phyloP scores from a whole-genome alignment of 2,329 filamentous ascomycete species.

The Elsinoe perseae region DNA sequence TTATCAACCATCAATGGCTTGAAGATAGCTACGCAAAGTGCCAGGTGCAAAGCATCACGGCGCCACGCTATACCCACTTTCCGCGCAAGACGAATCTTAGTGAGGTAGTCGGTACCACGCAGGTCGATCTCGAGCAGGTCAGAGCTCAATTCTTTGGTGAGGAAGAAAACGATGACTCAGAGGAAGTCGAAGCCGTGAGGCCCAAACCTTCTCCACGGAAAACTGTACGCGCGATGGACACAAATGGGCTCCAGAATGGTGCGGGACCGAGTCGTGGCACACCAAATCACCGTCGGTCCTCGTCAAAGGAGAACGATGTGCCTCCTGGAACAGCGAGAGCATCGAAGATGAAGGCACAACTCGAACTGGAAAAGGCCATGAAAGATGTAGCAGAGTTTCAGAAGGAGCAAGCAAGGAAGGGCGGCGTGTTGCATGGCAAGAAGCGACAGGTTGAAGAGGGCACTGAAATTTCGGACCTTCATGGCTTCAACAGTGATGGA shows the following conservation, averaged over 20 bases:
- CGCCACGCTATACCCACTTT: constrained; percentile 75
- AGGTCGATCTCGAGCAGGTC: constrained; percentile 63
- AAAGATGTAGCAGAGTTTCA: constrained; percentile 85
- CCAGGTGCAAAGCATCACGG: constrained; percentile 62
- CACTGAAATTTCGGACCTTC: constrained; percentile 32
- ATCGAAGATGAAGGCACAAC: constrained; percentile 78
- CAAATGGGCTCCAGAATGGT: constrained; percentile 1
- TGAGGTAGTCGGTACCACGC: constrained; percentile 85
- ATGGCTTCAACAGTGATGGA: constrained; percentile 37
- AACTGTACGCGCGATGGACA: constrained; percentile 21
- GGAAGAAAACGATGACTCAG: constrained; percentile 19
- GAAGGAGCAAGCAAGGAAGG: constrained; percentile 80
- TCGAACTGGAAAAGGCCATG: constrained; percentile 66
- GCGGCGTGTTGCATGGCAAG: constrained; percentile 56
- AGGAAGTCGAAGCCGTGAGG: constrained; percentile 13
- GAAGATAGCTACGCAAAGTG: constrained; percentile 95
- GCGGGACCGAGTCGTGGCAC: constrained; percentile 6
- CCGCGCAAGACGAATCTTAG: constrained; percentile 83
- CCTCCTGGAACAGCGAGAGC: constrained; percentile 66
- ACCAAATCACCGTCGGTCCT: constrained; percentile 17
- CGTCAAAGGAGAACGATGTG: constrained; percentile 72
- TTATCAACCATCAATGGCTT: constrained; percentile 93
- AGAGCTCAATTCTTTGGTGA: constrained; percentile 59
- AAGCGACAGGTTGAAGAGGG: constrained; percentile 36
- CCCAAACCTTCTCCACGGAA: constrained; percentile 19